Evolutionary conservation across 2,329 filamentous ascomycete species (phyloP).

Genomic region (Lachnellula cervina): DNA sequence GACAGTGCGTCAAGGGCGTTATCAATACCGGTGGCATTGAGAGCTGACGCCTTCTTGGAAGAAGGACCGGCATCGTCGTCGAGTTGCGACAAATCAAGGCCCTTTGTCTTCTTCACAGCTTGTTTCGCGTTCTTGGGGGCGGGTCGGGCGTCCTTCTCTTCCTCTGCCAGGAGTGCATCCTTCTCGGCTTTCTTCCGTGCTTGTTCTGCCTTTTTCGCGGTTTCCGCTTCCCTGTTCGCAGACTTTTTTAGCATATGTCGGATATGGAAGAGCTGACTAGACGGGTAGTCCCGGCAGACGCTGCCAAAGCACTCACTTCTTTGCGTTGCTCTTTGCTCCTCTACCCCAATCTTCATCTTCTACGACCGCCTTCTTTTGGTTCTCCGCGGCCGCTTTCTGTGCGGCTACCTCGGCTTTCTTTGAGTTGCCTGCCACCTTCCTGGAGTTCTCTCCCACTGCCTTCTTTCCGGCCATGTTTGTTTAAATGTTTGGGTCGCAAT

Average conservation of each 20-base stretch:
- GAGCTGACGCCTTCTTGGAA: slow-evolving; percentile 43
- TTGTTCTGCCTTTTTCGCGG: slow-evolving; percentile 74
- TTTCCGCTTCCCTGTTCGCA: slow-evolving; percentile 67
- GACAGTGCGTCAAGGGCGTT: slow-evolving; percentile 85
- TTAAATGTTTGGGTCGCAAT: neutral
- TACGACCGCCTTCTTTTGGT: slow-evolving; percentile 58
- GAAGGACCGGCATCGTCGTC: slow-evolving; percentile 48
- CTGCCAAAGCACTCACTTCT: slow-evolving; percentile 62
- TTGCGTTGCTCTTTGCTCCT: slow-evolving; percentile 77
- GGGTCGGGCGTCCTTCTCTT: slow-evolving; percentile 73
- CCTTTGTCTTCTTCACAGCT: slow-evolving; percentile 63
- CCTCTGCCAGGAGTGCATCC: slow-evolving; percentile 74
- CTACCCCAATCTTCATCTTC: slow-evolving; percentile 79
- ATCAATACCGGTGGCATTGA: slow-evolving; percentile 86
- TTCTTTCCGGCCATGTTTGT: slow-evolving; percentile 67
- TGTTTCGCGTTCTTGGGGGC: slow-evolving; percentile 65
- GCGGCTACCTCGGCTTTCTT: slow-evolving; percentile 87
- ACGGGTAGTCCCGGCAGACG: slow-evolving; percentile 9
- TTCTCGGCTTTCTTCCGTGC: slow-evolving; percentile 90
- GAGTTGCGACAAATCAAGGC: slow-evolving; percentile 71
- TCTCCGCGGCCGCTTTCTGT: slow-evolving; percentile 67
- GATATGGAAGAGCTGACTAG: slow-evolving; percentile 7
- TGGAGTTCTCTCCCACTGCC: slow-evolving; percentile 67
- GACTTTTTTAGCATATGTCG: slow-evolving; percentile 8
- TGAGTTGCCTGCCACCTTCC: slow-evolving; percentile 86